phyloP scores from a whole-genome alignment of 2,329 filamentous ascomycete genomes.

The Arthrinium puccinioides region DNA sequence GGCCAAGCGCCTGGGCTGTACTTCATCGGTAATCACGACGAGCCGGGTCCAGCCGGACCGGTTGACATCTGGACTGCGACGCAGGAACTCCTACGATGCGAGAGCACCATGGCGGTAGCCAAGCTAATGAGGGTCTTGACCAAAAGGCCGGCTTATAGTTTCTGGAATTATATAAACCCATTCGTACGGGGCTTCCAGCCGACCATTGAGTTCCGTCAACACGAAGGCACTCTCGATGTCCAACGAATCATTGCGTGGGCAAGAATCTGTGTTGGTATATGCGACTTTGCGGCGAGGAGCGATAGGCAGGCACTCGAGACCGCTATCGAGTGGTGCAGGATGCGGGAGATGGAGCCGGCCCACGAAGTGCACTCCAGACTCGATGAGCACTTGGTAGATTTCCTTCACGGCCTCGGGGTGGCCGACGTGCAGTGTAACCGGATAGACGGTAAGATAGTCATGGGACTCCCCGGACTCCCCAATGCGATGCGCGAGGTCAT shows the following conservation, averaged over 20 bases:
- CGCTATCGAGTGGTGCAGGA: too few species aligned
- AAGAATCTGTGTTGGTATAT: not conserved
- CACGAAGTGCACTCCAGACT: too few species aligned
- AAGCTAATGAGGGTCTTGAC: not conserved
- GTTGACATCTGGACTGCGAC: not conserved
- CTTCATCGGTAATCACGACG: not conserved
- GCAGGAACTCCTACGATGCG: not conserved
- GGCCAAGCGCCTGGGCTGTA: not conserved
- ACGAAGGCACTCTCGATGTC: slow-evolving; percentile 1
- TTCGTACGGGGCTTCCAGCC: not conserved
- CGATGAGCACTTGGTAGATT: too few species aligned
- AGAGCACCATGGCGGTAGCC: not conserved
- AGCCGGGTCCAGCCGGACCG: not conserved
- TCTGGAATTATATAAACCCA: not conserved
- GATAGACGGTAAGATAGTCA: too few species aligned
- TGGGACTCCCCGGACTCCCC: too few species aligned
- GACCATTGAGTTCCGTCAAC: slow-evolving; percentile 1
- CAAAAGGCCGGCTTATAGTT: not conserved
- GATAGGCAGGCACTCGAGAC: too few species aligned
- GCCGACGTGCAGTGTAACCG: too few species aligned
- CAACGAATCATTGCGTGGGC: not conserved
- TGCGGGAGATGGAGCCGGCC: too few species aligned
- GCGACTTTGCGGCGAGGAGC: not conserved
- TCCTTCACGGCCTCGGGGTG: too few species aligned
- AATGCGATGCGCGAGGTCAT: too few species aligned